Conservation (phyloP, 2,329 filamentous ascomycete genomes). For the Hansfordia pulvinata region DNA sequence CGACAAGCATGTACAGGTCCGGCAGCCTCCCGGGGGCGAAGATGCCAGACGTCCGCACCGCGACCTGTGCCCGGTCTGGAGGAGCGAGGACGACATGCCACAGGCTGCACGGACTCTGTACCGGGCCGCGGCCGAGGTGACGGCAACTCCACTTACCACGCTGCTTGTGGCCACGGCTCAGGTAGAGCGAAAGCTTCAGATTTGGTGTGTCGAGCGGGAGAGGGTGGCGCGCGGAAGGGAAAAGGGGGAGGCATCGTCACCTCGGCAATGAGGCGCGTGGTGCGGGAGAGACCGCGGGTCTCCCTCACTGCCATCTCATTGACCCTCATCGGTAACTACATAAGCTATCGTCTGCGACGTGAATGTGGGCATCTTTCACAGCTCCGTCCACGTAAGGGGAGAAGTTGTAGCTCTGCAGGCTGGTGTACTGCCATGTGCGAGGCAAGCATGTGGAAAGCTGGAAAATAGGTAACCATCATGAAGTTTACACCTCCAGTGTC, state of each 20-base stretch:
- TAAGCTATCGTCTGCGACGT: too few relatives aligned
- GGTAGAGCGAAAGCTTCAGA: conserved; percentile 21
- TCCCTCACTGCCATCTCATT: neutral
- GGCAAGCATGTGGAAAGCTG: too few relatives aligned
- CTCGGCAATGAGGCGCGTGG: too few relatives aligned
- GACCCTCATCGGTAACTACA: neutral
- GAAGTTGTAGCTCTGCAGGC: too few relatives aligned
- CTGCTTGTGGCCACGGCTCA: conserved; percentile 21
- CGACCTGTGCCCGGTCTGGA: conserved; percentile 19
- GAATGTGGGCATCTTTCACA: too few relatives aligned
- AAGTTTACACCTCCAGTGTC: too few relatives aligned
- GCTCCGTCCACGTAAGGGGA: too few relatives aligned
- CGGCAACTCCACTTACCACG: conserved; percentile 19
- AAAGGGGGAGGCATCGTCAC: conserved; percentile 10
- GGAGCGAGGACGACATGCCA: conserved; percentile 25
- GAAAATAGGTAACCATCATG: too few relatives aligned
- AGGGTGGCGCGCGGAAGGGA: conserved; percentile 4
- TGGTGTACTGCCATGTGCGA: too few relatives aligned
- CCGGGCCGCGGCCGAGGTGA: conserved; percentile 22
- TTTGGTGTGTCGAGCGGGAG: conserved; percentile 17
- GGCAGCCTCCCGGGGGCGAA: too few relatives aligned
- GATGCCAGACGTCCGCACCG: too few relatives aligned
- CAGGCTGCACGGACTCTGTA: conserved; percentile 26
- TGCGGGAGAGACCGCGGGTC: neutral
- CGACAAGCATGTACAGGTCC: too few relatives aligned